A percentile compares a stretch with the other conserved stretches of the same genome.
Evolutionary conservation across 2,329 filamentous ascomycete genomes (phyloP).

Genomic region (Penicillium brevicompactum): DNA sequence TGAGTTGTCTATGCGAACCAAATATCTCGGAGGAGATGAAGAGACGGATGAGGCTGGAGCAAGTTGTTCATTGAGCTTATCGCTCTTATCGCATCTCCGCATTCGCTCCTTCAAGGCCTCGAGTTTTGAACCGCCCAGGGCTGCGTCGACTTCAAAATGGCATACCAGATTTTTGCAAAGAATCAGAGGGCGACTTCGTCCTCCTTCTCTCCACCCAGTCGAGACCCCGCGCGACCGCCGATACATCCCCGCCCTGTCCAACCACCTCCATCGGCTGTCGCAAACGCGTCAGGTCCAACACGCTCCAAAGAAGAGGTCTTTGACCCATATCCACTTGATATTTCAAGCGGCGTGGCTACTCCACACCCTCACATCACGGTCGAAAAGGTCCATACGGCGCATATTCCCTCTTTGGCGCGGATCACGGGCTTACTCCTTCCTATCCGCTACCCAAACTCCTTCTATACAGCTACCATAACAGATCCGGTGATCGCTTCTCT

Average conservation of each 20-base stretch:
- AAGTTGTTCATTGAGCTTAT: constrained; percentile 26
- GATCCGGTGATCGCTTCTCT: constrained; percentile 56
- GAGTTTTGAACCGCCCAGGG: neutral
- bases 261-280: constrained; percentile 25
- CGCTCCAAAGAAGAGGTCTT: constrained; percentile 28
- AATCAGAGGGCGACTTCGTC: constrained; percentile 29
- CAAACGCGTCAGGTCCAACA: constrained; percentile 27
- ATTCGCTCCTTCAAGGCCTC: constrained; percentile 16
- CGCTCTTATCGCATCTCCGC: constrained; percentile 41
- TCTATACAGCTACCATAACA: constrained; percentile 62
- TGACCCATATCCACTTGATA: constrained; percentile 34
- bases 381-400: constrained; percentile 53
- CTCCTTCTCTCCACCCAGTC: constrained; percentile 16
- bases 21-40: constrained; percentile 15
- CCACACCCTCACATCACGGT: constrained; percentile 55
- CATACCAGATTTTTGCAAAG: constrained; percentile 42
- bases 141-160: constrained; percentile 29
- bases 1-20: constrained; percentile 13
- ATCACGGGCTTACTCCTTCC: constrained; percentile 62
- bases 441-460: constrained; percentile 62
- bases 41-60: constrained; percentile 25
- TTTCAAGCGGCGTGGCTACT: constrained; percentile 32
- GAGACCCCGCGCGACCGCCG: constrained; percentile 26
- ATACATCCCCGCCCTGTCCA: constrained; percentile 35
- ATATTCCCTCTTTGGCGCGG: constrained; percentile 59